A percentile compares a stretch with the other conserved stretches of the same genome.
These are phyloP conservation scores for Sporobolomyces phaffii DNA, from an alignment of 768 basidiomycete species.

Conservation along the genomic window DNA sequence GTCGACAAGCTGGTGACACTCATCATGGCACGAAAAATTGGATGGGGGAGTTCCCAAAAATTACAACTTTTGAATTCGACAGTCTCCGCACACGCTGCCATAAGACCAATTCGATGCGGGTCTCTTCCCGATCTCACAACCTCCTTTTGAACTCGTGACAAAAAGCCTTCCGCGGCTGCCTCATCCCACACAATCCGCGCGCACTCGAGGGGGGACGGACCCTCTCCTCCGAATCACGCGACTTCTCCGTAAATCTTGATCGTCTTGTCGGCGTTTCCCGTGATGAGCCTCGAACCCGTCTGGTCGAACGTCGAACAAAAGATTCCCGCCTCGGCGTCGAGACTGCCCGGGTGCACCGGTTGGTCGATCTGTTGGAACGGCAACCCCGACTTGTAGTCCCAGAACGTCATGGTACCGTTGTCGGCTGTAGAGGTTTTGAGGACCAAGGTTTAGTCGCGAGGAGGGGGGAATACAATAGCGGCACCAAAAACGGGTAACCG, in stretches of 20 bases:
- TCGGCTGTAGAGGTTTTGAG: conserved; percentile 56
- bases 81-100: too few relatives aligned
- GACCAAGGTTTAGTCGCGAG: neutral
- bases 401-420: conserved; percentile 82
- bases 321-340: conserved; percentile 93
- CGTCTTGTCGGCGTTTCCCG: conserved; percentile 93
- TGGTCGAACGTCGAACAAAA: conserved; percentile 96
- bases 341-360: conserved; percentile 90
- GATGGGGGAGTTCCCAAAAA: too few relatives aligned
- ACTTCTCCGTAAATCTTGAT: conserved; percentile 65
- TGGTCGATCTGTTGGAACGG: conserved; percentile 93
- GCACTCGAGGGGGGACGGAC: neutral
- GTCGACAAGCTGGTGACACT: too few relatives aligned
- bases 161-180: too few relatives aligned
- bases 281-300: conserved; percentile 83
- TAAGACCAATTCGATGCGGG: too few relatives aligned
- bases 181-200: neutral
- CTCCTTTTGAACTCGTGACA: too few relatives aligned
- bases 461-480: neutral
- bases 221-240: neutral
- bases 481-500: neutral
- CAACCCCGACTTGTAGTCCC: conserved; percentile 91
- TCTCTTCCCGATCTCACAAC: too few relatives aligned
- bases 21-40: too few relatives aligned
- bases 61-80: too few relatives aligned